phyloP scores from a whole-genome alignment of 2,329 filamentous ascomycete species.

The Clarireedia hainanense region DNA sequence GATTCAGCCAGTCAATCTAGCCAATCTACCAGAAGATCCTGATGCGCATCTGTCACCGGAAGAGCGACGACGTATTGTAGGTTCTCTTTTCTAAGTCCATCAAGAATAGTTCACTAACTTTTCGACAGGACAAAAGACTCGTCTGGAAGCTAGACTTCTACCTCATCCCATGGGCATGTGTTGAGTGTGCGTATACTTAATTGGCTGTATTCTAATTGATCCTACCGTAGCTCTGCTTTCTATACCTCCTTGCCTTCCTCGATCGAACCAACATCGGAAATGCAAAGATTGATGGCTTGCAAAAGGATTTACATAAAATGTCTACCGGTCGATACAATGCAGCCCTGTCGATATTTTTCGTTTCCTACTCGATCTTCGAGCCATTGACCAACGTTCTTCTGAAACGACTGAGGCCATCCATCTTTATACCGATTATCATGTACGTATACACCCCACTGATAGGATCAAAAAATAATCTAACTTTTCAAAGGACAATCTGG shows the following conservation, averaged over 20 bases:
- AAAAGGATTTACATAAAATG: conserved; percentile 50
- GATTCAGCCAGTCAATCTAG: not conserved
- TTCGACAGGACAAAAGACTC: conserved; percentile 51
- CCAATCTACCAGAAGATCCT: conserved; percentile 36
- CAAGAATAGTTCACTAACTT: not conserved
- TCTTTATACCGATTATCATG: conserved; percentile 82
- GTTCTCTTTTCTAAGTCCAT: conserved; percentile 19
- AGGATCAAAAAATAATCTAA: not conserved
- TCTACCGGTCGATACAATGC: conserved; percentile 61
- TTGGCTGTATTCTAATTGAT: conserved; percentile 34
- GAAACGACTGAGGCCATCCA: conserved; percentile 63
- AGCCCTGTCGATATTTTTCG: conserved; percentile 75
- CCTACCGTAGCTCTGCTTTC: conserved; percentile 49
- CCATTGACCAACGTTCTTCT: conserved; percentile 67
- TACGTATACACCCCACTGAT: conserved; percentile 34
- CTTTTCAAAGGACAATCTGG: conserved; percentile 46
- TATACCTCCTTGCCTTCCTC: conserved; percentile 69
- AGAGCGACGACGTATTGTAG: conserved; percentile 53
- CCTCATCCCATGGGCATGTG: conserved; percentile 49
- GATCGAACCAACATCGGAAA: conserved; percentile 75
- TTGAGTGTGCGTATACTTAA: not conserved
- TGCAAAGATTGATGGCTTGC: conserved; percentile 57
- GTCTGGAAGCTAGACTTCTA: conserved; percentile 53
- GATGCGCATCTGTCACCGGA: conserved; percentile 58
- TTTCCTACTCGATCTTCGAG: conserved; percentile 74